Evolutionary conservation across 495 filamentous ascomycete genomes (phyloP), one percentile per base, ranked within the genome.

Genomic region (Neurospora sp.): DNA sequence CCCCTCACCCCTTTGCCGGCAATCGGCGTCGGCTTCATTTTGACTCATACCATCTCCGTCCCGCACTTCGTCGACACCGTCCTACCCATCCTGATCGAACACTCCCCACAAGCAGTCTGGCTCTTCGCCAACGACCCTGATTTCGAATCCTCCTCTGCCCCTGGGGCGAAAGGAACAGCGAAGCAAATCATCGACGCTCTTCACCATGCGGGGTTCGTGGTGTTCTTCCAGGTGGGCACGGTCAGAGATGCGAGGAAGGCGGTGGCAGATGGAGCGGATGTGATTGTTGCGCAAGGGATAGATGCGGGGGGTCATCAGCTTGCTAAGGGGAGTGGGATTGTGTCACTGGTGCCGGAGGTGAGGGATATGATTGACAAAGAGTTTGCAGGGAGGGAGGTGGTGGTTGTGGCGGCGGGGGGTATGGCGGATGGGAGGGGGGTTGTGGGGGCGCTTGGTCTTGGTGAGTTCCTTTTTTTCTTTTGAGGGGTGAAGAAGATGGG

Each of bases 271-370:
- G 78, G 81, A 4, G 90, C 88, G 3, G 89, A 94, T 74, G 86
- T 91, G 9, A 76, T 95, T 9, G 90, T 94, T 1, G 86, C 91
- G 1, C 93, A 96, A 80, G 93, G 92, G 0, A 75, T 84, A 0
- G 93, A 96, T 74, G 89, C 93, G 0, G 93, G 93, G 0, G 93
- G 93, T 0, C 93, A 96, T 78, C 92, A 92, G 53, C 85, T 88
- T 37, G 84, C 78, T 0, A 75, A 77, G 0, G 89, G 88, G 3
- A 84, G 90, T 1, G 87, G 91, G 1, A 75, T 94, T 68, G 76
- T 85, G 31, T 80, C 78, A n/a, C 39, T 85, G 8, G 79, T 83
- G 3, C 79, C 80, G 3, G 83, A 84, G 75, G 73, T 83, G 45
- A 78, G 77, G n/a, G 90, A 92, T 76, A 78, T 83, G 69, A 69